A percentile compares a stretch with the other conserved stretches of the same genome.
These are phyloP conservation scores for Hypoxylon sp. DNA, from an alignment of 2,329 filamentous ascomycete species.

Conservation along the genomic window DNA sequence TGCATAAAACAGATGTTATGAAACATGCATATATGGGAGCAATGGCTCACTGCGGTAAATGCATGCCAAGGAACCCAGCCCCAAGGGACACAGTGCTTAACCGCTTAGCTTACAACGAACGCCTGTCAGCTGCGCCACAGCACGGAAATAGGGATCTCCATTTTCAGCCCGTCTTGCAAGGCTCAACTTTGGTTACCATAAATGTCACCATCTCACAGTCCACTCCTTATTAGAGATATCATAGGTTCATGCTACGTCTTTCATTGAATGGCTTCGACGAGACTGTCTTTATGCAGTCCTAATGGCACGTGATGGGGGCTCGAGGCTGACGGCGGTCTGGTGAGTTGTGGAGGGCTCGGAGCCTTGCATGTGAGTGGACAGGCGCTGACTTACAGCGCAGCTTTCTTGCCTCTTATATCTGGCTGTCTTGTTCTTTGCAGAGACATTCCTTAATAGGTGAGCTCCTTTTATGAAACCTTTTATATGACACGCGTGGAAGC, in stretches of 20 bases:
- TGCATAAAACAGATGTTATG: not conserved
- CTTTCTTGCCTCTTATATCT: constrained; percentile 62
- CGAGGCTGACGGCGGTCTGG: constrained; percentile 55
- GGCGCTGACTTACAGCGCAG: constrained; percentile 49
- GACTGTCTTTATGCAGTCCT: constrained; percentile 36
- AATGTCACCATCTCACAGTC: constrained; percentile 16
- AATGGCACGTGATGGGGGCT: constrained; percentile 52
- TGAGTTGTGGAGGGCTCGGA: constrained; percentile 42
- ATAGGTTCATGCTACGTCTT: constrained; percentile 14
- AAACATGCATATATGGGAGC: not conserved
- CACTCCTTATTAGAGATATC: constrained; percentile 24
- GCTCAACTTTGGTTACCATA: constrained; percentile 13
- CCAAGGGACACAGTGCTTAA: not conserved
- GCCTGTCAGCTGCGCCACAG: constrained; percentile 31
- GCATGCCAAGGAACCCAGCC: not conserved
- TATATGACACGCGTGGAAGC: not conserved
- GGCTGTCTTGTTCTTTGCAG: constrained; percentile 61
- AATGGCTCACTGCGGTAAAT: not conserved
- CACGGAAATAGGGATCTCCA: constrained; percentile 39
- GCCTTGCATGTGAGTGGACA: constrained; percentile 8
- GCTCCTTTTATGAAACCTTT: constrained; percentile 14
- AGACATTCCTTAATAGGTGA: constrained; percentile 63
- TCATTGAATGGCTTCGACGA: constrained; percentile 38
- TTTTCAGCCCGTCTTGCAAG: constrained; percentile 26
- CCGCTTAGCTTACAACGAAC: constrained; percentile 7